These are phyloP conservation scores for Suhomyces taliae DNA, from an alignment of 1,139 yeast species.

Conservation along the genomic window DNA sequence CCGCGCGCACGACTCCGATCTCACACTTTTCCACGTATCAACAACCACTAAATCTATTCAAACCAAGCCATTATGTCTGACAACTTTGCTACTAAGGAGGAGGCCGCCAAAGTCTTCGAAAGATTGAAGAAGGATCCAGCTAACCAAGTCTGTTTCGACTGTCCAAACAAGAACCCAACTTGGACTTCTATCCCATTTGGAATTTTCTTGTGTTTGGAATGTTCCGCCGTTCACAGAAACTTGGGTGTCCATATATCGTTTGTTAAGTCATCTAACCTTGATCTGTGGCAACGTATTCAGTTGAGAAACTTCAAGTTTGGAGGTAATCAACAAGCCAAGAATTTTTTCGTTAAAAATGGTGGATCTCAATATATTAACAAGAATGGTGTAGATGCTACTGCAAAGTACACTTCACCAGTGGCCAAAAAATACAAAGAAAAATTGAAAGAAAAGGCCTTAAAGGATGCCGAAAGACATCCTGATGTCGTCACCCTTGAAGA, in stretches of 20 bases:
- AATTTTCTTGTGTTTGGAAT: constrained; percentile 47
- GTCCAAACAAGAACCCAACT: constrained; percentile 51
- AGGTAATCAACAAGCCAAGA: constrained; percentile 85
- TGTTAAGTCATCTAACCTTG: constrained; percentile 89
- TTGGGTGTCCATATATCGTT: constrained; percentile 52
- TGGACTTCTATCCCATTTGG: constrained; percentile 56
- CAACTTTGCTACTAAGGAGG: constrained; percentile 58
- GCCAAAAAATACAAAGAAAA: constrained; percentile 81
- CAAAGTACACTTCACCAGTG: constrained; percentile 76
- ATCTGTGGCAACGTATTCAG: constrained; percentile 85
- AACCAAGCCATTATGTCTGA: constrained; percentile 10
- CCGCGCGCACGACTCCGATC: constrained; percentile 7
- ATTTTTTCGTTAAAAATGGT: constrained; percentile 79
- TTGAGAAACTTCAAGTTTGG: constrained; percentile 89
- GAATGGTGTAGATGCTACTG: constrained; percentile 60
- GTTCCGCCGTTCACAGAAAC: constrained; percentile 51
- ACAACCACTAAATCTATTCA: not conserved
- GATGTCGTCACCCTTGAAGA: constrained; percentile 63
- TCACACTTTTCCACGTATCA: constrained; percentile 10
- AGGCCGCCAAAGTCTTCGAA: constrained; percentile 58
- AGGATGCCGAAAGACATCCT: constrained; percentile 71
- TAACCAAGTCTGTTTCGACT: constrained; percentile 77
- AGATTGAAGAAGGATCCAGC: constrained; percentile 65
- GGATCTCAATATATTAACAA: constrained; percentile 64
- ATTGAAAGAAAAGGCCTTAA: constrained; percentile 63